Evolutionary conservation across 1,284 basidiomycete species (phyloP).

Genomic region (Microbotryomycetes sp.): DNA sequence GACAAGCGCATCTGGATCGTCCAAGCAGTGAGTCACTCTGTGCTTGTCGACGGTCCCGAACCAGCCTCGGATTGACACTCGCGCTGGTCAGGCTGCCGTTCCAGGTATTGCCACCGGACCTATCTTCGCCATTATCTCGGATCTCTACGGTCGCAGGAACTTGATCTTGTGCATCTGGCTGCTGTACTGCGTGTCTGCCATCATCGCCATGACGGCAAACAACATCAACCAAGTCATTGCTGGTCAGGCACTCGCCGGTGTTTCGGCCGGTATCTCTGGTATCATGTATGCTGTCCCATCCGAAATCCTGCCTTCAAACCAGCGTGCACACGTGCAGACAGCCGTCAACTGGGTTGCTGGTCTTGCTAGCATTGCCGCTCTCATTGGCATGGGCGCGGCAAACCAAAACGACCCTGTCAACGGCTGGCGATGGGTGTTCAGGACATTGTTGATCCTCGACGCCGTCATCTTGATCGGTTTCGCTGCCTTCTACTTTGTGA

Average conservation of each 20-base stretch:
- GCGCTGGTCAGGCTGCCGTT: background rate
- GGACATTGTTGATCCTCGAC: background rate
- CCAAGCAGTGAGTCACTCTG: constrained; percentile 1
- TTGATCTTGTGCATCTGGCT: constrained; percentile 7
- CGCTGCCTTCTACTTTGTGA: constrained; percentile 6
- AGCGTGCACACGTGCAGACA: constrained; percentile 9
- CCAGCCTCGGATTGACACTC: background rate
- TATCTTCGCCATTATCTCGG: constrained; percentile 13
- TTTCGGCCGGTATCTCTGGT: constrained; percentile 10
- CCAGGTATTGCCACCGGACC: constrained; percentile 14
- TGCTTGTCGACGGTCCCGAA: background rate
- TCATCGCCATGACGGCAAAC: constrained; percentile 14
- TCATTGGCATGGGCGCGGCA: constrained; percentile 9
- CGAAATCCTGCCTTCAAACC: constrained; percentile 8
- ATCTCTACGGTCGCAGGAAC: constrained; percentile 13
- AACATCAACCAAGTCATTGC: constrained; percentile 10
- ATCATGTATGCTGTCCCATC: constrained; percentile 11
- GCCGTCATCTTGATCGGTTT: constrained; percentile 11
- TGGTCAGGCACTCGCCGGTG: constrained; percentile 4
- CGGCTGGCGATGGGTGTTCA: constrained; percentile 18
- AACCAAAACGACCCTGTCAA: constrained; percentile 5
- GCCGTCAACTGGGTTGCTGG: constrained; percentile 5
- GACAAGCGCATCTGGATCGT: constrained; percentile 20
- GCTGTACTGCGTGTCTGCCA: constrained; percentile 13
- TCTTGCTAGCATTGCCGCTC: constrained; percentile 4